Percentiles rank a stretch among this genome's conserved stretches.
phyloP scores from a whole-genome alignment of 1,139 yeast species.

The Hansenula lynferdii region DNA sequence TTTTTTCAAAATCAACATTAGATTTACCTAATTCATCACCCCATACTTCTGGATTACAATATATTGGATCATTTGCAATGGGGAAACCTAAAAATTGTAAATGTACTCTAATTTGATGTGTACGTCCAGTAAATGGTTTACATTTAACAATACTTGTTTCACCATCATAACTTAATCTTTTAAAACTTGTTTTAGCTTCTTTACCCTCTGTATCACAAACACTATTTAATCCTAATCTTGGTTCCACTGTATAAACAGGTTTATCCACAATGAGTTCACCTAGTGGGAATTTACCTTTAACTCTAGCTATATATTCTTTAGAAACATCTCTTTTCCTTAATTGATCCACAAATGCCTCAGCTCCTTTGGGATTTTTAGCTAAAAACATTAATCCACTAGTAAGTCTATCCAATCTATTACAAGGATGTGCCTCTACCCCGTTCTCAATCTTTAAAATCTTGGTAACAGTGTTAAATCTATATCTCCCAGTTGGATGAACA shows the following conservation, averaged over 20 bases:
- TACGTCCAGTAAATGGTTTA: slow-evolving; percentile 83
- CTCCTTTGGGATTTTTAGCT: slow-evolving; percentile 79
- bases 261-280: slow-evolving; percentile 47
- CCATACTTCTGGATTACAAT: slow-evolving; percentile 73
- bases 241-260: slow-evolving; percentile 70
- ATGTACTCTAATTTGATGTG: slow-evolving; percentile 94
- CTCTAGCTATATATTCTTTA: slow-evolving; percentile 86
- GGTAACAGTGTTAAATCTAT: slow-evolving; percentile 85
- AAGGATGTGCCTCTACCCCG: slow-evolving; percentile 71
- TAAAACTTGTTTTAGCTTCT: slow-evolving; percentile 44
- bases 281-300: slow-evolving; percentile 76
- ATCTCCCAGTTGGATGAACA: slow-evolving; percentile 95
- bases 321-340: slow-evolving; percentile 70
- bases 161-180: slow-evolving; percentile 38
- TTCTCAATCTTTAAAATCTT: slow-evolving; percentile 68
- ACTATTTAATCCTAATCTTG: slow-evolving; percentile 72
- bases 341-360: slow-evolving; percentile 71
- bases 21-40: slow-evolving; percentile 65
- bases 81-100: slow-evolving; percentile 84
- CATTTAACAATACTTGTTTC: slow-evolving; percentile 71
- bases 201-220: slow-evolving; percentile 65
- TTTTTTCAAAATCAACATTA: slow-evolving; percentile 40
- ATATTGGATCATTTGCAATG: slow-evolving; percentile 92
- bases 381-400: slow-evolving; percentile 95
- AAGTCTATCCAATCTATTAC: slow-evolving; percentile 84